These are phyloP conservation scores for Moringa oleifera DNA, from an alignment of 345 rosid species.

Conservation along the genomic window DNA sequence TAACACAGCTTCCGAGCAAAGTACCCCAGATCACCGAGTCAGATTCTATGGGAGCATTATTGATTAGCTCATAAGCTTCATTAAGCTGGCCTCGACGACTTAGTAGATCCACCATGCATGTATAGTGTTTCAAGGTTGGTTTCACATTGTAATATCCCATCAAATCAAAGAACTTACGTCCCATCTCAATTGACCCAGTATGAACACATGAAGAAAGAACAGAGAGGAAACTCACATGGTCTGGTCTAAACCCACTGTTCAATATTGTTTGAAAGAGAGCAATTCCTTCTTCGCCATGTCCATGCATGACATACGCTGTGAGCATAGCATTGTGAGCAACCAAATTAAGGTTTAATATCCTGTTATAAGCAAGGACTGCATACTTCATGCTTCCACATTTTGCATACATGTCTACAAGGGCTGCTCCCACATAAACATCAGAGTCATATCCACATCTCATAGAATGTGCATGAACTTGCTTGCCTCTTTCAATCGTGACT, in stretches of 20 bases:
- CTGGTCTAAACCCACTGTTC: no score
- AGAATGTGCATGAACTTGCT: conserved; percentile 42
- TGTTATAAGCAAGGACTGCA: conserved; percentile 27
- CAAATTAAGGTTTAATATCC: conserved; percentile 30
- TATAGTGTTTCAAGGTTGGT: conserved; percentile 43
- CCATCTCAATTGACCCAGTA: conserved; percentile 32
- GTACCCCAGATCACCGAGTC: conserved; percentile 57
- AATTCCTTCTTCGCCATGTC: no score
- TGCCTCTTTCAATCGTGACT: conserved; percentile 40
- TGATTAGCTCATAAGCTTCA: conserved; percentile 40
- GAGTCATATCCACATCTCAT: conserved; percentile 30
- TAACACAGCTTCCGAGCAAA: conserved; percentile 41
- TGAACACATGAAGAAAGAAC: no score
- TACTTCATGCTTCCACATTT: conserved; percentile 31
- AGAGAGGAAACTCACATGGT: no score
- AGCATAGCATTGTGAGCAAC: no score
- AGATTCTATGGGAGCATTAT: conserved; percentile 33
- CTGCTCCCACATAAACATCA: conserved; percentile 41
- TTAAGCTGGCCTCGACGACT: conserved; percentile 41
- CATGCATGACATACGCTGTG: no score
- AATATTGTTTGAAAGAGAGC: no score
- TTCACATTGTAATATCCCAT: conserved; percentile 33
- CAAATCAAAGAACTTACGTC: conserved; percentile 31
- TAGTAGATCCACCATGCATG: conserved; percentile 55
- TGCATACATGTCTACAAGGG: no score